Evolutionary conservation across 2,329 filamentous ascomycete species (phyloP), one percentile per base, ranked within the genome.

Genomic region (Periconia macrospinosa): DNA sequence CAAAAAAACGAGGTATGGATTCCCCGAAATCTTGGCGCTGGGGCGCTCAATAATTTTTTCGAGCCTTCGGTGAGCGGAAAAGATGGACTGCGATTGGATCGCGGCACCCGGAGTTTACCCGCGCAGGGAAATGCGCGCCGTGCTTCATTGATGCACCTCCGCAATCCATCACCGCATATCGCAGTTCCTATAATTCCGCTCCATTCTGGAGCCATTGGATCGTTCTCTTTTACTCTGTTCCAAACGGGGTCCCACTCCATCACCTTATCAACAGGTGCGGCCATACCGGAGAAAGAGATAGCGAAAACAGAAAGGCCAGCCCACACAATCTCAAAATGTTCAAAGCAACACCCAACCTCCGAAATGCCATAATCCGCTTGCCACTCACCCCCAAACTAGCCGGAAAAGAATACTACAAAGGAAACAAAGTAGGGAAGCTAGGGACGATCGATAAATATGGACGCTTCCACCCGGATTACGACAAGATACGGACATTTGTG

Each of bases 341-440:
- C 61, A 83, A 85, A 73, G 84, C 89, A 52, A 90, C 89, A 15
- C 80, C 84, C 67, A 73, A 79, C 59, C 86, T 96, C 67, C 82
- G 83, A 65, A 80, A 86, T 72, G 83, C 84, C 53, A 83, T 91
- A 68, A 84, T 87, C 75, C 91, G 93, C 70, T 80, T 92, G 54
- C 82, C 83, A 49, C 84, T 99, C 69, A 97, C 91, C 13, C 96
- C 93, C 63, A 99, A 99, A 78, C 88, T 94, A 76, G 88, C 93
- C 72, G 90, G 89, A 74, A 91, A 91, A 71, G 93, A 92, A 63
- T 99, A 88, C 85, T 99, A 99, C 86, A 97, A 97, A 82, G 94
- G 94, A 72, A 97, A 89, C 67, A 83, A 92, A 45, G 88, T 91
- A 1, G 94, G 94, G 1, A 86, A 89, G 41, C 92, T 95, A 86